A percentile compares a stretch with the other conserved stretches of the same genome.
These are phyloP conservation scores for Termitomyces sp. DNA, from an alignment of 768 basidiomycete species.

Conservation along the genomic window DNA sequence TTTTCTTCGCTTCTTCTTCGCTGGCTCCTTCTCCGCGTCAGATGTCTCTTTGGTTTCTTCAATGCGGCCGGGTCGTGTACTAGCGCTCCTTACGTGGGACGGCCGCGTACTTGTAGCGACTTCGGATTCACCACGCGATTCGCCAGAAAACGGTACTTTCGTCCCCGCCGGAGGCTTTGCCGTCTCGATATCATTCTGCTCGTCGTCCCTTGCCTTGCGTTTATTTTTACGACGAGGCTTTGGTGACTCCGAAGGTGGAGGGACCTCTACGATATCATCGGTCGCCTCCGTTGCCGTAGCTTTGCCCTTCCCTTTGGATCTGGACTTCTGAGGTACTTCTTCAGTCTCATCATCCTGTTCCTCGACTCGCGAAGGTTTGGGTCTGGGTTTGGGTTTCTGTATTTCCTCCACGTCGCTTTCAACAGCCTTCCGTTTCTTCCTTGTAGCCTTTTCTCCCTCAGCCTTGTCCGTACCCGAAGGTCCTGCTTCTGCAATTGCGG, in stretches of 20 bases:
- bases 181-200: constrained; percentile 19
- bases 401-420: constrained; percentile 17
- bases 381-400: constrained; percentile 12
- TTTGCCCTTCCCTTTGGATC: constrained; percentile 28
- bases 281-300: constrained; percentile 14
- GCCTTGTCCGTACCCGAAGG: constrained; percentile 4
- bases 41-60: constrained; percentile 2
- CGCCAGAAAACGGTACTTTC: constrained; percentile 12
- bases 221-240: constrained; percentile 19
- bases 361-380: constrained; percentile 15
- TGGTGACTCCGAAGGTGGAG: constrained; percentile 1
- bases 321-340: constrained; percentile 16
- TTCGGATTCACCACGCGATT: constrained; percentile 1
- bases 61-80: constrained; percentile 5
- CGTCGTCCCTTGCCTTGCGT: constrained; percentile 20
- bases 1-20: constrained; percentile 68
- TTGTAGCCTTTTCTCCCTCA: background rate
- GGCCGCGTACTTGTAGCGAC: constrained; percentile 1
- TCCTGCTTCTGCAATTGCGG: constrained; percentile 7
- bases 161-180: constrained; percentile 13
- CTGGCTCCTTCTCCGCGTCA: constrained; percentile 12
- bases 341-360: constrained; percentile 14
- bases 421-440: constrained; percentile 5
- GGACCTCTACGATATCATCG: constrained; percentile 20
- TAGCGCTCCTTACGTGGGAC: constrained; percentile 15